Evolutionary conservation across 179 eudicot species (phyloP).

Genomic region (Nepenthes alata): DNA sequence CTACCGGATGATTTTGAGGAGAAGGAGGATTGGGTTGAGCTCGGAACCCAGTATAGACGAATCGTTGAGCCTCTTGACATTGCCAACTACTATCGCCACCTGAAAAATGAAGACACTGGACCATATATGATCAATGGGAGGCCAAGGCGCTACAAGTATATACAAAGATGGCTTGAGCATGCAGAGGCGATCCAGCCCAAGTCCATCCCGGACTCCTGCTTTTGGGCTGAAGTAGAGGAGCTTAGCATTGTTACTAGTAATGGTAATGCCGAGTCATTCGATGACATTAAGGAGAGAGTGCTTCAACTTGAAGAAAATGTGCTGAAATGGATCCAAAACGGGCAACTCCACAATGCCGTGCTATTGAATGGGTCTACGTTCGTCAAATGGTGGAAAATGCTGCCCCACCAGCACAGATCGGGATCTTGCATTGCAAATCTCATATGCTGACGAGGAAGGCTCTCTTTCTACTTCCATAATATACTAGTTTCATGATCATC

Average conservation of each 20-base stretch:
- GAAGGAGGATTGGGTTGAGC: conserved; percentile 63
- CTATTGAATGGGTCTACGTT: conserved; percentile 59
- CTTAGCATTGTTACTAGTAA: conserved; percentile 22
- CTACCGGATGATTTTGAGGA: conserved; percentile 85
- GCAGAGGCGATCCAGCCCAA: conserved; percentile 28
- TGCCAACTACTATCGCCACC: conserved; percentile 75
- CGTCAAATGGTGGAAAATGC: conserved; percentile 68
- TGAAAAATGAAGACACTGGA: conserved; percentile 68
- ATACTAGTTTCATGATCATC: not conserved
- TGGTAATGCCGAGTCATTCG: conserved; percentile 11
- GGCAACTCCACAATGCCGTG: conserved; percentile 38
- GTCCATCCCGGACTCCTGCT: conserved; percentile 51
- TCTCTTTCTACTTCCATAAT: not conserved
- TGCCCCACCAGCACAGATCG: conserved; percentile 37
- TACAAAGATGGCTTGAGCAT: conserved; percentile 65
- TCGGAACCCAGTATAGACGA: conserved; percentile 64
- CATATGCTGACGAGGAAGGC: conserved; percentile 1
- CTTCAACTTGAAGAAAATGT: conserved; percentile 32
- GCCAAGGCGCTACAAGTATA: conserved; percentile 58
- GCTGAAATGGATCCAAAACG: conserved; percentile 25
- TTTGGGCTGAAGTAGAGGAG: conserved; percentile 86
- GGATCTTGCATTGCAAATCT: conserved; percentile 42
- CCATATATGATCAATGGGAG: conserved; percentile 55
- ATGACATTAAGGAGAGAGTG: conserved; percentile 20
- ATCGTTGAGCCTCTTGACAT: conserved; percentile 80